Conservation (phyloP, 345 rosid species). For the Eucalyptus pumila region DNA sequence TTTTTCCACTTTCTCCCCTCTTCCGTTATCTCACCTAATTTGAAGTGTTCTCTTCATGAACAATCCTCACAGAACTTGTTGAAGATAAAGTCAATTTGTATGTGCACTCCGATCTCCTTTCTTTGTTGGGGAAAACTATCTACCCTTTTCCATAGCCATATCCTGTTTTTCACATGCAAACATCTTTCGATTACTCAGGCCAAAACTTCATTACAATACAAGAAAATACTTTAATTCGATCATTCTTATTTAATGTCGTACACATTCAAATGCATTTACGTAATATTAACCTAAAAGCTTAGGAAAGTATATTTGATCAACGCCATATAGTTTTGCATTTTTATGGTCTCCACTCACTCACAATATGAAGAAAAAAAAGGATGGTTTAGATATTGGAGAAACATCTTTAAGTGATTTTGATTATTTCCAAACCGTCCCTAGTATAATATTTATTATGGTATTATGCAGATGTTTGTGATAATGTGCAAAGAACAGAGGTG, state of each 20-base stretch:
- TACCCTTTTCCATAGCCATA: not conserved
- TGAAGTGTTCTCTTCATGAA: not conserved
- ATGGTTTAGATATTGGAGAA: not conserved
- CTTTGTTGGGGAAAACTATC: not conserved
- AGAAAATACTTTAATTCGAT: not conserved
- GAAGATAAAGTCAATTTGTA: not conserved
- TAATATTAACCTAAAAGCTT: not conserved
- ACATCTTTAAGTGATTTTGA: no score
- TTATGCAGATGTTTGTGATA: rapidly evolving
- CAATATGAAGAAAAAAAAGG: not conserved
- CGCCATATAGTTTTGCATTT: not conserved
- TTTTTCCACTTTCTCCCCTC: not conserved
- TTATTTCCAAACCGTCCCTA: no score
- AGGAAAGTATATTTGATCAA: not conserved
- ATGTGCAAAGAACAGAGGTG: no score
- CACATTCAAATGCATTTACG: not conserved
- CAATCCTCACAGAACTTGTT: not conserved
- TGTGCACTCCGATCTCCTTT: not conserved
- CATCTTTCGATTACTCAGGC: not conserved
- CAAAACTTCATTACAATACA: not conserved
- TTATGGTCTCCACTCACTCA: rapidly evolving
- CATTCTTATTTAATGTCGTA: not conserved
- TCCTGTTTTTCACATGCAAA: not conserved
- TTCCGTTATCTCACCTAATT: not conserved
- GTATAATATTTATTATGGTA: no score